Evolutionary conservation across 169 alveolate genomes (phyloP).

Genomic region (Sarcocystis neurona): DNA sequence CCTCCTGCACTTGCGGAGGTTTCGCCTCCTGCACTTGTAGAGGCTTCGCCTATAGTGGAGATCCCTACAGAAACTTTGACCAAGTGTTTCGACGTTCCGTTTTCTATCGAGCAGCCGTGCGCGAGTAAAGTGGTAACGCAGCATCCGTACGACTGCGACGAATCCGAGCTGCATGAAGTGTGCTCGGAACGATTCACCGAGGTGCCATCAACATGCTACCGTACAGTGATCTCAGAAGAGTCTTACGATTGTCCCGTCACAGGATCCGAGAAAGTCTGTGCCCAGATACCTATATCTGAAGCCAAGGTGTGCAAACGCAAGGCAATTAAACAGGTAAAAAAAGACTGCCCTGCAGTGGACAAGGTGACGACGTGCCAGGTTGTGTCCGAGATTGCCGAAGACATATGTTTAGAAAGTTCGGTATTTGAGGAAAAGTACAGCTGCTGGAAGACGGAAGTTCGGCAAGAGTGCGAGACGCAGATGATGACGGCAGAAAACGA

Average conservation of each 20-base stretch:
- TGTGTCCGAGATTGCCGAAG: slow-evolving; percentile 35
- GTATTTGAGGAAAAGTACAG: slow-evolving; percentile 40
- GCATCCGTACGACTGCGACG: slow-evolving; percentile 58
- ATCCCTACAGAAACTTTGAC: slow-evolving; percentile 21
- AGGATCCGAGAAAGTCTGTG: slow-evolving; percentile 57
- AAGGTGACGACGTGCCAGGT: slow-evolving; percentile 55
- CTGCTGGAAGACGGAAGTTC: slow-evolving; percentile 62
- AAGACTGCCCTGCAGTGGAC: slow-evolving; percentile 51
- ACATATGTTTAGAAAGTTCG: slow-evolving; percentile 49
- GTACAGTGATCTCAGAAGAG: slow-evolving; percentile 52
- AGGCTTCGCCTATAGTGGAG: too few relatives aligned
- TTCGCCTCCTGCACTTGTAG: background rate
- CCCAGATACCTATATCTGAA: slow-evolving; percentile 49
- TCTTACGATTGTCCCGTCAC: slow-evolving; percentile 59
- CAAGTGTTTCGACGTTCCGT: slow-evolving; percentile 60
- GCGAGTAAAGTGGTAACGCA: slow-evolving; percentile 29
- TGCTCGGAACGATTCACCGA: slow-evolving; percentile 54
- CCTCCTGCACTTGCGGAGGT: slow-evolving; percentile 21
- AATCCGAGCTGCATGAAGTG: slow-evolving; percentile 41
- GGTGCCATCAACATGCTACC: slow-evolving; percentile 35
- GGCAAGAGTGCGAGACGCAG: slow-evolving; percentile 56
- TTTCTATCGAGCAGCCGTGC: slow-evolving; percentile 59
- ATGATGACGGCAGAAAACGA: slow-evolving; percentile 44
- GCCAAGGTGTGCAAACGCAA: slow-evolving; percentile 6
- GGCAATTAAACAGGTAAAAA: slow-evolving; percentile 38